A percentile compares a stretch with the other conserved stretches of the same genome.
Conservation (phyloP, 164 flowering plant genomes). For the Platanus orientalis region DNA sequence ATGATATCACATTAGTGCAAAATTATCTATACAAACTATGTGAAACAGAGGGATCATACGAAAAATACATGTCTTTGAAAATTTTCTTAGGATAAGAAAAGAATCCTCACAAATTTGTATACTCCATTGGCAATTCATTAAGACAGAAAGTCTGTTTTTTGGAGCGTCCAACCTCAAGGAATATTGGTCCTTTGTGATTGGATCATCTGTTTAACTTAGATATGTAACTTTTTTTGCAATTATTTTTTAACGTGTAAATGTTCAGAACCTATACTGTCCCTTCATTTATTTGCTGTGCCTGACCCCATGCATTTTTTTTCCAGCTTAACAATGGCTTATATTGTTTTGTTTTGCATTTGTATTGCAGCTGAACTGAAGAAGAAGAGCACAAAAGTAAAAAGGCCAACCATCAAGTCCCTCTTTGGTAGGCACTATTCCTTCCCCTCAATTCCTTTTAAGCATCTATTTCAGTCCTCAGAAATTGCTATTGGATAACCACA, state of each 20-base stretch:
- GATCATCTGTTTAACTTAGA: too few species aligned
- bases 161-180: too few species aligned
- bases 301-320: not conserved
- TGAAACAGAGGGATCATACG: too few species aligned
- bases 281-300: not conserved
- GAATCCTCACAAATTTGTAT: too few species aligned
- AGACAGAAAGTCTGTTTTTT: too few species aligned
- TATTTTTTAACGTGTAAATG: not conserved
- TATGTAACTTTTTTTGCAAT: not conserved
- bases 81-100: too few species aligned
- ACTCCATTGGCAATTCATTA: too few species aligned
- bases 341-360: not conserved
- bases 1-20: too few species aligned
- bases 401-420: constrained; percentile 82
- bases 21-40: not conserved
- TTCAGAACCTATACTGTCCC: not conserved
- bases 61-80: too few species aligned
- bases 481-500: too few species aligned
- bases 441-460: not conserved
- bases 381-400: constrained; percentile 65
- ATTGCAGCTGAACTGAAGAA: constrained; percentile 82
- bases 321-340: not conserved
- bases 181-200: too few species aligned
- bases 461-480: not conserved
- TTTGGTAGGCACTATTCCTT: constrained; percentile 52